A percentile compares a stretch with the other conserved stretches of the same genome.
phyloP scores from a whole-genome alignment of 2,329 filamentous ascomycete species.

The Dothistroma pini region DNA sequence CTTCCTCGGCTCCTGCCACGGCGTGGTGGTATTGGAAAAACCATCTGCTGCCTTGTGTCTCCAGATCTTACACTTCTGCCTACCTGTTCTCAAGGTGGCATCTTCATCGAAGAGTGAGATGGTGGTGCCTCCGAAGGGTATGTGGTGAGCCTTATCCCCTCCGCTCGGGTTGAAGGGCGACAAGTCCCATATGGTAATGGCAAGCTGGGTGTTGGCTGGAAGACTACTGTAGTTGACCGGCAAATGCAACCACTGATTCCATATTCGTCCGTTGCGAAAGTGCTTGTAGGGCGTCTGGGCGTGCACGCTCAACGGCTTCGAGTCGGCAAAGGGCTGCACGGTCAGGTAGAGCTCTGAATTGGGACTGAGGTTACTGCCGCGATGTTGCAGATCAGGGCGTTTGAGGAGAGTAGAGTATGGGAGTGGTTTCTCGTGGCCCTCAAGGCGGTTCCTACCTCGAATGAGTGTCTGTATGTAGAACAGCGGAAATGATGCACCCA shows the following conservation, averaged over 20 bases:
- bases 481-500: slow-evolving; percentile 39
- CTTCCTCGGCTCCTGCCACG: slow-evolving; percentile 59
- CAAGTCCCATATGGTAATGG: slow-evolving; percentile 93
- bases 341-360: slow-evolving; percentile 91
- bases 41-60: slow-evolving; percentile 82
- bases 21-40: slow-evolving; percentile 73
- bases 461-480: slow-evolving; percentile 23
- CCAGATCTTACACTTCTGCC: slow-evolving; percentile 86
- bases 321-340: slow-evolving; percentile 90
- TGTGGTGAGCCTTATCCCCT: slow-evolving; percentile 69
- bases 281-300: slow-evolving; percentile 90
- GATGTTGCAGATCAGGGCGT: slow-evolving; percentile 74
- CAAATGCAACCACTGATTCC: slow-evolving; percentile 95
- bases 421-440: slow-evolving; percentile 72
- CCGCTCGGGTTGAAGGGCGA: slow-evolving; percentile 71
- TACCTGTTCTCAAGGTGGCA: slow-evolving; percentile 83
- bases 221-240: slow-evolving; percentile 81
- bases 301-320: slow-evolving; percentile 87
- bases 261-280: slow-evolving; percentile 70
- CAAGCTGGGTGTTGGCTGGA: slow-evolving; percentile 76
- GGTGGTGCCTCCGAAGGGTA: slow-evolving; percentile 93
- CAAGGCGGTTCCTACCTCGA: slow-evolving; percentile 57
- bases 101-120: slow-evolving; percentile 88
- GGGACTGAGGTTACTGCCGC: slow-evolving; percentile 78
- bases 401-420: slow-evolving; percentile 75